These are phyloP conservation scores for Choiromyces venosus DNA, from an alignment of 495 filamentous ascomycete species.

Conservation along the genomic window DNA sequence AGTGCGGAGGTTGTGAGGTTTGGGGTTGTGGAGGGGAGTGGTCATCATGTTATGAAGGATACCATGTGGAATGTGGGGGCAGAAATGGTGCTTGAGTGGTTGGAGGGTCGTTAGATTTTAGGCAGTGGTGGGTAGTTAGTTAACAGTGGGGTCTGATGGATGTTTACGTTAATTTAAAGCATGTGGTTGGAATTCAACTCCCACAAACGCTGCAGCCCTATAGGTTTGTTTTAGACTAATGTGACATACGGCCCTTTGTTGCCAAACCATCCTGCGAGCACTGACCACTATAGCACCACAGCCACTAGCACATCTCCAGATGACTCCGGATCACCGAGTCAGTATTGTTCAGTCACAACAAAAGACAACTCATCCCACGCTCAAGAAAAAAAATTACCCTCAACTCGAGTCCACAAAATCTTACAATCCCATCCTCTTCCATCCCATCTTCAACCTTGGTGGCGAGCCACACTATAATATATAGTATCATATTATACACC, in stretches of 20 bases:
- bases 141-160: not conserved
- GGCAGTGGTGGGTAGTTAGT: not conserved
- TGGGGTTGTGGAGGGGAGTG: constrained; percentile 43
- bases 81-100: constrained; percentile 42
- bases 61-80: constrained; percentile 44
- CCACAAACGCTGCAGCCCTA: not conserved
- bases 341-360: not conserved
- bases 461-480: not conserved
- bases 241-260: not conserved
- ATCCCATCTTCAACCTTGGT: too few species aligned
- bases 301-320: not conserved
- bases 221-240: not conserved
- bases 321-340: not conserved
- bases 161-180: not conserved
- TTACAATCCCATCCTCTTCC: too few species aligned
- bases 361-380: not conserved
- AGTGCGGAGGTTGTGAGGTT: constrained; percentile 42
- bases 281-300: not conserved
- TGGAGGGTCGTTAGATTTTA: constrained; percentile 1
- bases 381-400: not conserved
- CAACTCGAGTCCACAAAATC: not conserved
- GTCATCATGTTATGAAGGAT: constrained; percentile 51
- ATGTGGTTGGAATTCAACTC: not conserved
- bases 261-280: not conserved
- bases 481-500: too few species aligned